A percentile compares a stretch with the other conserved stretches of the same genome.
Evolutionary conservation across 306 rosid species (phyloP).

Genomic region (Medicago arabica): DNA sequence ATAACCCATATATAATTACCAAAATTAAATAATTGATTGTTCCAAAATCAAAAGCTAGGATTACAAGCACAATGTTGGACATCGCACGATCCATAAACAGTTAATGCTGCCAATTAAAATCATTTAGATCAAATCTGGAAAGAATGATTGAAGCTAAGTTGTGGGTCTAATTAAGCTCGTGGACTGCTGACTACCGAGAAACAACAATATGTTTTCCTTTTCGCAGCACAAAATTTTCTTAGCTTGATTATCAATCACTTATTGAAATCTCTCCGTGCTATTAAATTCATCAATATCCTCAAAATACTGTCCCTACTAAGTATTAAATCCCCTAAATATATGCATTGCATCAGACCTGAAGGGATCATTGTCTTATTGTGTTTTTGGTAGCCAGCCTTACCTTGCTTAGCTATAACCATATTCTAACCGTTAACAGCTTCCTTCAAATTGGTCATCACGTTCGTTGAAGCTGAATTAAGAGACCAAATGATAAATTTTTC

Average conservation of each 20-base stretch:
- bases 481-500: slow-evolving; percentile 50
- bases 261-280: background rate
- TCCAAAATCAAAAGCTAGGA: no score
- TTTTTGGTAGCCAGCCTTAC: background rate
- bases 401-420: background rate
- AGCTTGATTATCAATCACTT: background rate
- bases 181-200: background rate
- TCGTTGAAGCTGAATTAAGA: slow-evolving; percentile 39
- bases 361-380: slow-evolving; percentile 51
- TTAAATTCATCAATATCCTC: slow-evolving; percentile 33
- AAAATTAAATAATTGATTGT: no score
- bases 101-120: no score
- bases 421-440: slow-evolving; percentile 25
- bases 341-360: slow-evolving; percentile 38
- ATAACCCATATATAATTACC: no score
- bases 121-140: background rate
- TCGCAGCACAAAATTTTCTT: slow-evolving; percentile 24
- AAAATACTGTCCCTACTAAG: slow-evolving; percentile 41
- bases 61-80: no score
- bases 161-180: slow-evolving; percentile 38
- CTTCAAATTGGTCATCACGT: slow-evolving; percentile 35
- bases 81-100: no score
- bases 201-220: slow-evolving; percentile 35
- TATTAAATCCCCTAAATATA: slow-evolving; percentile 11
- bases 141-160: slow-evolving; percentile 5